Evolutionary conservation across 768 basidiomycete genomes (phyloP).

Genomic region (Panaeolus cyanescens): DNA sequence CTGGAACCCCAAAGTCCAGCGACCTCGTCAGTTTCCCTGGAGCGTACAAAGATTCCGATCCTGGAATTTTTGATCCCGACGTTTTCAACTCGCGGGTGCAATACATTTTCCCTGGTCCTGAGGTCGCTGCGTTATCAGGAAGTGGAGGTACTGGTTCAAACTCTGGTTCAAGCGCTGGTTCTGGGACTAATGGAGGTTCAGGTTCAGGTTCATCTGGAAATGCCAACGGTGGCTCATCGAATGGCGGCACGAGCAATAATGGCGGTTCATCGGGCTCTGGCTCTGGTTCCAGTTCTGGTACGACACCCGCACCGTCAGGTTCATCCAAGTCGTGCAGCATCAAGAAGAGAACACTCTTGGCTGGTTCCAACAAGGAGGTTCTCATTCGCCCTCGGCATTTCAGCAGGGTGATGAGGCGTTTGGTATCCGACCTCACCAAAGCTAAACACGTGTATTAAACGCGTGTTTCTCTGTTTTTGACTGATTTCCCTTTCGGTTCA

Average conservation of each 20-base stretch:
- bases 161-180: neutral
- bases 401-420: conserved; percentile 35
- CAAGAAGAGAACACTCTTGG: conserved; percentile 16
- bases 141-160: neutral
- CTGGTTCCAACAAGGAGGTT: conserved; percentile 5
- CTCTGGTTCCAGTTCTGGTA: neutral
- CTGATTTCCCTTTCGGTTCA: neutral
- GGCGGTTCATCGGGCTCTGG: neutral
- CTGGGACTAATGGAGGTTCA: neutral
- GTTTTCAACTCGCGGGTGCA: conserved; percentile 32
- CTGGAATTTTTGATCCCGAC: conserved; percentile 64
- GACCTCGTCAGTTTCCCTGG: conserved; percentile 73
- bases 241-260: neutral
- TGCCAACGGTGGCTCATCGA: neutral
- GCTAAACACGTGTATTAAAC: neutral
- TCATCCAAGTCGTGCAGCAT: conserved; percentile 17
- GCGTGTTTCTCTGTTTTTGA: neutral
- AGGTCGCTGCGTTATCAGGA: conserved; percentile 6
- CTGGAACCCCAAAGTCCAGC: conserved; percentile 43
- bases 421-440: conserved; percentile 18
- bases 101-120: conserved; percentile 32
- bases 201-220: neutral
- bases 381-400: conserved; percentile 27
- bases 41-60: conserved; percentile 69
- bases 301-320: neutral